Conservation (phyloP, 495 filamentous ascomycete species). For the Neurospora hispaniola region DNA sequence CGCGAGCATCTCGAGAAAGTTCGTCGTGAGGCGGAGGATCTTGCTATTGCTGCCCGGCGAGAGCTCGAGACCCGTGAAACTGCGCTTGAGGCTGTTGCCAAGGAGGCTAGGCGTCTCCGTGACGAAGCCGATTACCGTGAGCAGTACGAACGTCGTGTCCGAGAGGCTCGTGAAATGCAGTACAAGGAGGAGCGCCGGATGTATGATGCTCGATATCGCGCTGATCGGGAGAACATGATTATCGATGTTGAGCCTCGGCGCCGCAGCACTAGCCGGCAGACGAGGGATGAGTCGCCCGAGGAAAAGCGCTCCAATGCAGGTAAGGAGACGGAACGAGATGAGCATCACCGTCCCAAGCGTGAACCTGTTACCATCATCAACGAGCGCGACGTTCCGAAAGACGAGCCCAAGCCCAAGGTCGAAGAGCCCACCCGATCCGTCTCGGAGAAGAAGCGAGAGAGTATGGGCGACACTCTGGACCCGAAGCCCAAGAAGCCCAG, state of each 20-base stretch:
- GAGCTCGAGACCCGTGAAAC: not conserved
- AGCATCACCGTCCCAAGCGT: conserved; percentile 11
- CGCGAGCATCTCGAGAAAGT: not conserved
- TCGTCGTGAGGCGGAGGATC: not conserved
- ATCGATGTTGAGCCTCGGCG: conserved; percentile 2
- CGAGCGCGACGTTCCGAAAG: conserved; percentile 23
- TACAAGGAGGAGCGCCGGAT: conserved; percentile 15
- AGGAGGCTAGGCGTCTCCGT: conserved; percentile 14
- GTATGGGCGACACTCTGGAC: conserved; percentile 6
- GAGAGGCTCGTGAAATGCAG: conserved; percentile 16
- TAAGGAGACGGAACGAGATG: conserved; percentile 16
- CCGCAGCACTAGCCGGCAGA: not conserved
- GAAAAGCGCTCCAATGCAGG: conserved; percentile 11
- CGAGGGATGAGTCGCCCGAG: conserved; percentile 10
- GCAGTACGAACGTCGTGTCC: conserved; percentile 15
- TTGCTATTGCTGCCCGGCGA: not conserved
- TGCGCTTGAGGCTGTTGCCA: not conserved
- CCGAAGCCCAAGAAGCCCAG: conserved; percentile 10
- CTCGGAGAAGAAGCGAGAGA: conserved; percentile 10
- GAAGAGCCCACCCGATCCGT: not conserved
- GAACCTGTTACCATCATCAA: conserved; percentile 14
- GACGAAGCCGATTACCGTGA: conserved; percentile 19
- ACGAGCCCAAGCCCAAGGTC: conserved; percentile 12
- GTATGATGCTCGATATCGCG: conserved; percentile 14
- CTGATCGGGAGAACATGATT: conserved; percentile 7